Percentiles rank a stretch among this genome's conserved stretches.
Evolutionary conservation across 306 rosid genomes (phyloP).

Genomic region (Lathyrus aphaca): DNA sequence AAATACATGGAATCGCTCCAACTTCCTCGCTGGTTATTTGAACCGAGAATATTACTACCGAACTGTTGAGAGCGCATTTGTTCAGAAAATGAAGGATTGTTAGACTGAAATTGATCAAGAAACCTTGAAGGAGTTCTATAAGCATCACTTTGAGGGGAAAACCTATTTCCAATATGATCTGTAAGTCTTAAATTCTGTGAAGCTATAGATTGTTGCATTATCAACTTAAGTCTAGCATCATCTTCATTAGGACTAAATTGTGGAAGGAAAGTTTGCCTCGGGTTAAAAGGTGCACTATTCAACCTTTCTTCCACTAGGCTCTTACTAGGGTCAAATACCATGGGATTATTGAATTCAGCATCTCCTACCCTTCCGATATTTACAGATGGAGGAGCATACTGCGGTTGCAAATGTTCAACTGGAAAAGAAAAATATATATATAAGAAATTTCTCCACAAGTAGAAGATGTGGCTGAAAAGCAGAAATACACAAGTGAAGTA

Average conservation of each 20-base stretch:
- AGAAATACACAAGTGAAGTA: conserved; percentile 16
- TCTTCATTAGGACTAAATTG: conserved; percentile 42
- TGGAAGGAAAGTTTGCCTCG: conserved; percentile 37
- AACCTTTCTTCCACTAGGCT: conserved; percentile 38
- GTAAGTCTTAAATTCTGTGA: conserved; percentile 44
- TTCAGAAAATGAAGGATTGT: conserved; percentile 43
- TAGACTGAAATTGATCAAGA: conserved; percentile 50
- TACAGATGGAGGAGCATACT: conserved; percentile 43
- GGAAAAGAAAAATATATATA: conserved; percentile 19
- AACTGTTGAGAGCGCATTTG: conserved; percentile 49
- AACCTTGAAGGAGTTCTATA: conserved; percentile 44
- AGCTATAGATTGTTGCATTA: conserved; percentile 44
- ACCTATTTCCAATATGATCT: conserved; percentile 41
- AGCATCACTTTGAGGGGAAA: conserved; percentile 44
- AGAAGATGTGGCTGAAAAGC: conserved; percentile 24
- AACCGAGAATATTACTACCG: conserved; percentile 33
- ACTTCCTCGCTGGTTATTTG: conserved; percentile 47
- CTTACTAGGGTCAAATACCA: conserved; percentile 34
- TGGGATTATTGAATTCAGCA: conserved; percentile 37
- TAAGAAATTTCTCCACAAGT: conserved; percentile 14
- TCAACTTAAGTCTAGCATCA: conserved; percentile 44
- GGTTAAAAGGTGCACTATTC: conserved; percentile 43
- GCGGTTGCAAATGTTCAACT: conserved; percentile 44
- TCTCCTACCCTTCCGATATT: conserved; percentile 40
- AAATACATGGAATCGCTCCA: conserved; percentile 51